phyloP scores from a whole-genome alignment of 2,329 filamentous ascomycete genomes.

The Trichophyton schoenleinii region DNA sequence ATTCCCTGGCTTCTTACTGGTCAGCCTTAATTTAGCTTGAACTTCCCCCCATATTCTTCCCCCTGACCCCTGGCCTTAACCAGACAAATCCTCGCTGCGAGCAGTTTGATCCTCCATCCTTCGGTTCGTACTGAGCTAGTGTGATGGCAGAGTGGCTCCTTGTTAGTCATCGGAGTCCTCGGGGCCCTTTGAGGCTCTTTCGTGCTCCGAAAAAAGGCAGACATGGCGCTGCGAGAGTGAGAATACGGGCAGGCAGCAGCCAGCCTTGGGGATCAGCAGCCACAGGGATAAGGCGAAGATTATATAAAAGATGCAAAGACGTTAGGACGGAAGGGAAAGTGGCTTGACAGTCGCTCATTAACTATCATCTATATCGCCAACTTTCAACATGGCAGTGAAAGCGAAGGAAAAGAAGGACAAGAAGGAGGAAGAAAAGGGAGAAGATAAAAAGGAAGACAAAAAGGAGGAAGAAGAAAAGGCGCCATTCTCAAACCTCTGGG shows the following conservation, averaged over 20 bases:
- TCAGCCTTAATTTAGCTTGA: too few relatives aligned
- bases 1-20: too few relatives aligned
- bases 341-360: background rate
- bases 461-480: constrained; percentile 10
- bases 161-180: background rate
- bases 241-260: too few relatives aligned
- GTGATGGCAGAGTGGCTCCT: background rate
- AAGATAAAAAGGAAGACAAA: background rate
- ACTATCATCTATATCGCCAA: too few relatives aligned
- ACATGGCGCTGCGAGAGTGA: background rate
- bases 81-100: too few relatives aligned
- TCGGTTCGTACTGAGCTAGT: background rate
- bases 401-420: too few relatives aligned
- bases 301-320: background rate
- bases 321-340: background rate
- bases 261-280: too few relatives aligned
- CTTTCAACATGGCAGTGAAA: too few relatives aligned
- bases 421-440: background rate
- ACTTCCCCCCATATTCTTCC: too few relatives aligned
- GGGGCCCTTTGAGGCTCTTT: background rate
- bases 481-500: constrained; percentile 18
- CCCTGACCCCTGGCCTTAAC: too few relatives aligned
- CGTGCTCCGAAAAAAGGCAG: background rate
- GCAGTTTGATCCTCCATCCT: background rate
- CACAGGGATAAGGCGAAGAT: too few relatives aligned